Percentiles rank a stretch among this genome's conserved stretches.
These are phyloP conservation scores for Clonostachys byssicola DNA, from an alignment of 2,329 filamentous ascomycete species.

Conservation along the genomic window DNA sequence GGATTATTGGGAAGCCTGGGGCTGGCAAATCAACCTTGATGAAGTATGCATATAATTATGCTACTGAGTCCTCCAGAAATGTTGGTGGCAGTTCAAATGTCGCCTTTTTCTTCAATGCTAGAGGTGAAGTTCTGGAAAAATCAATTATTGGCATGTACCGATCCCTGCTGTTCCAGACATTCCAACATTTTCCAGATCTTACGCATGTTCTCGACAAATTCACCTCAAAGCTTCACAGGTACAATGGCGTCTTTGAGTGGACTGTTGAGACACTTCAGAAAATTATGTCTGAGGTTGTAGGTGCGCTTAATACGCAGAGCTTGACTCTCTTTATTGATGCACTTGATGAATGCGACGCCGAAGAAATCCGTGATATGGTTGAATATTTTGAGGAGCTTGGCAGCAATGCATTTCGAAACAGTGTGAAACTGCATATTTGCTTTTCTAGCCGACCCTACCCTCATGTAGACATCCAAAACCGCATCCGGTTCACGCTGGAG, in stretches of 20 bases:
- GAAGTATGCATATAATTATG: background rate
- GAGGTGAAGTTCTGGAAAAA: constrained; percentile 24
- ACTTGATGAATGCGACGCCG: background rate
- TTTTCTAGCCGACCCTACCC: constrained; percentile 46
- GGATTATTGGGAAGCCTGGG: too few species aligned
- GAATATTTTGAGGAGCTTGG: background rate
- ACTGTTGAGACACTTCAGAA: background rate
- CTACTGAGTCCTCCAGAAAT: background rate
- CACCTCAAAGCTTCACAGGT: constrained; percentile 2
- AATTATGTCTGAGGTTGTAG: background rate
- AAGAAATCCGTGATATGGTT: background rate
- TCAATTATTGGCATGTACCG: constrained; percentile 38
- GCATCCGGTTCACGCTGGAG: constrained; percentile 14
- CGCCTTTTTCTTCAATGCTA: constrained; percentile 46
- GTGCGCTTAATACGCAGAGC: background rate
- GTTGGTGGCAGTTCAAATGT: background rate
- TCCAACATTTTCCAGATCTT: constrained; percentile 20
- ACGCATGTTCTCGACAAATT: constrained; percentile 13
- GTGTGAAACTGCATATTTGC: constrained; percentile 22
- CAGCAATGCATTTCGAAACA: background rate
- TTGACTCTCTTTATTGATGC: background rate
- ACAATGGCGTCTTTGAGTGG: too few species aligned
- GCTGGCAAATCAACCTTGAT: too few species aligned
- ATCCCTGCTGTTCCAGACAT: constrained; percentile 38
- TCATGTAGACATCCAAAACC: constrained; percentile 18